Evolutionary conservation across 306 rosid species (phyloP), one percentile per base, ranked within the genome.

Genomic region (Quercus variabilis): DNA sequence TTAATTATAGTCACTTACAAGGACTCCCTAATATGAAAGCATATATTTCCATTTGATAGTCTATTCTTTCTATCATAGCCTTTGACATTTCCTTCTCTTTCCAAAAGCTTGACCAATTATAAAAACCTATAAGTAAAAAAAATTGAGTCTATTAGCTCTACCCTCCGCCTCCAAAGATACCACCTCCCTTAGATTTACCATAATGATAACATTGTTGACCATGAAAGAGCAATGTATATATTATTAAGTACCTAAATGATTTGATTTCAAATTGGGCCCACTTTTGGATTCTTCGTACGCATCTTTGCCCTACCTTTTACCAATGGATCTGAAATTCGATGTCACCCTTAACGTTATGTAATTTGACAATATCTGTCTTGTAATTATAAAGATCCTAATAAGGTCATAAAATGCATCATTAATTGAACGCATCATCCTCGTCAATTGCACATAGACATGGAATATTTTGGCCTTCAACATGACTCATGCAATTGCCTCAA

Each of bases 261-360:
- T 51, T 31, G 81, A 55, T 57, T 73, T 74, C 77, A 62, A 71
- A 70, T 25, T 21, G 69, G 74, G 28, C 49, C 69, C 28, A 46
- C 54, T 4, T 26, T 69, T 31, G 38, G 76, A 75, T 68, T 75
- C 71, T 68, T 75, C 64, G 31, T 62, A 54, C 11, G 62, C 72
- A 26, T 77, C 70, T 63, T 64, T 5, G 75, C 52, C 68, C n/a
- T 15, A 26, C 56, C 8, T 68, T 72, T 83, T 38, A 23, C 1
- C 33, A 14, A 58, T 58, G 7, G 14, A 33, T 62, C 25, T 15
- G 28, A 25, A 15, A 72, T 46, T 49, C 33, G 5, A 6, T 51
- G 79, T 67, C 79, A 67, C 51, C 30, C 51, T 58, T 71, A 33
- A 49, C 73, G 35, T 82, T 71, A 74, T 19, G 23, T 4, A 49